A percentile compares a stretch with the other conserved stretches of the same genome.
These are phyloP conservation scores for Corinectria fuckeliana DNA, from an alignment of 2,329 filamentous ascomycete genomes.

Conservation along the genomic window DNA sequence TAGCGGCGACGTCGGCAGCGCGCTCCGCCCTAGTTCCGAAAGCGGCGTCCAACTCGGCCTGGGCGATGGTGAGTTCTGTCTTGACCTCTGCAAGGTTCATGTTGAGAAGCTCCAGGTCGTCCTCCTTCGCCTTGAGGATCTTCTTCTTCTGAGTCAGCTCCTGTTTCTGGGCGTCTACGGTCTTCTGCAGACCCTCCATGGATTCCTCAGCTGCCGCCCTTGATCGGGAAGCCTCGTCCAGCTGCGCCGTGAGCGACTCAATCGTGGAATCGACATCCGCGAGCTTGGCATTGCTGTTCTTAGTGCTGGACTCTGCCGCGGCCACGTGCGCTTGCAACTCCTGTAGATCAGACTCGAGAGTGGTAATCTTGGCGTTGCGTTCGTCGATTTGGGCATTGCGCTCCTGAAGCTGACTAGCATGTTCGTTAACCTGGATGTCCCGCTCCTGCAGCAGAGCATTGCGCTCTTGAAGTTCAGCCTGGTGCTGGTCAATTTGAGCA, in stretches of 20 bases:
- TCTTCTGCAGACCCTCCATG: slow-evolving; percentile 36
- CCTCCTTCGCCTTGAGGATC: slow-evolving; percentile 55
- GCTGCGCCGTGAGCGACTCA: slow-evolving; percentile 35
- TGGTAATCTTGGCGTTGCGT: slow-evolving; percentile 51
- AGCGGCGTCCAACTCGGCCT: slow-evolving; percentile 67
- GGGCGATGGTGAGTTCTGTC: slow-evolving; percentile 66
- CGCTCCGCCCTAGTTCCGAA: slow-evolving; percentile 66
- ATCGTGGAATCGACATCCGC: slow-evolving; percentile 41
- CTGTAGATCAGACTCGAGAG: slow-evolving; percentile 47
- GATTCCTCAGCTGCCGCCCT: slow-evolving; percentile 39
- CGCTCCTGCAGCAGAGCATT: slow-evolving; percentile 42
- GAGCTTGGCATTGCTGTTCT: slow-evolving; percentile 45
- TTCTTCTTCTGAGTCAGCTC: slow-evolving; percentile 47
- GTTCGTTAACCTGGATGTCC: slow-evolving; percentile 40
- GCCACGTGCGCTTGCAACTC: slow-evolving; percentile 35
- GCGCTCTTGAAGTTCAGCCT: slow-evolving; percentile 44
- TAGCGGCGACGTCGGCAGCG: slow-evolving; percentile 62
- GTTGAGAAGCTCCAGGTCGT: slow-evolving; percentile 58
- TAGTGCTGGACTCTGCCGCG: slow-evolving; percentile 47
- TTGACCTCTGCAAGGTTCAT: slow-evolving; percentile 63
- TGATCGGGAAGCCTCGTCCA: slow-evolving; percentile 40
- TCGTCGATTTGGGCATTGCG: slow-evolving; percentile 39
- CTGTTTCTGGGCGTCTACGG: slow-evolving; percentile 28
- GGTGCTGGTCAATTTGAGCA: slow-evolving; percentile 27
- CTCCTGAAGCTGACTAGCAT: slow-evolving; percentile 45